Evolutionary conservation across 768 basidiomycete species (phyloP).

Genomic region (Grammothele lineata): DNA sequence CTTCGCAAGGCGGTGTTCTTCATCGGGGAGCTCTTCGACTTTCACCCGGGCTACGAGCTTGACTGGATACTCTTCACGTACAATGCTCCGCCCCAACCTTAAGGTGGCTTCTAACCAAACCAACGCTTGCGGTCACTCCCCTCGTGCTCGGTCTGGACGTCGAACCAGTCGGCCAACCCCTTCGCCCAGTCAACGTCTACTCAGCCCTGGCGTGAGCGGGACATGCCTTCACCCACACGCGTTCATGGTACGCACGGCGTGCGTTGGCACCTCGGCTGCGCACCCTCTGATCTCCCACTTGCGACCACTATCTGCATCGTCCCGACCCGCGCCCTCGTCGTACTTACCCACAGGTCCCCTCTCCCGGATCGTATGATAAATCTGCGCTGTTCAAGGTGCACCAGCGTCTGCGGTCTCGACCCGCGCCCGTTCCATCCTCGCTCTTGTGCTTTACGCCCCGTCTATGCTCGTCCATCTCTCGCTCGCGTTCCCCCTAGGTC

Average conservation of each 20-base stretch:
- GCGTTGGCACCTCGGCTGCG: background rate
- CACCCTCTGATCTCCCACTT: background rate
- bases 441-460: background rate
- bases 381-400: background rate
- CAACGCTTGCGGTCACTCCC: background rate
- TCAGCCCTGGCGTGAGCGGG: slow-evolving; percentile 13
- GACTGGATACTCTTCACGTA: slow-evolving; percentile 25
- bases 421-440: background rate
- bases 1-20: slow-evolving; percentile 65
- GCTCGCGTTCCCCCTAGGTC: too few species aligned
- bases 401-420: too few species aligned
- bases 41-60: slow-evolving; percentile 50
- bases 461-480: too few species aligned
- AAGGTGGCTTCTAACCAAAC: background rate
- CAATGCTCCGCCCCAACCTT: slow-evolving; percentile 15
- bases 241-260: background rate
- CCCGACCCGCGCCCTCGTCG: background rate
- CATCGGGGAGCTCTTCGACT: slow-evolving; percentile 79
- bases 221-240: slow-evolving; percentile 10
- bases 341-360: background rate
- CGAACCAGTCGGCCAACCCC: slow-evolving; percentile 3
- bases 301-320: background rate
- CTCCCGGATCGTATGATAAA: background rate
- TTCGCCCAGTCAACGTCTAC: slow-evolving; percentile 8
- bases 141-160: background rate